These are phyloP conservation scores for Bryoglossum gracile DNA, from an alignment of 495 filamentous ascomycete species.

Conservation along the genomic window DNA sequence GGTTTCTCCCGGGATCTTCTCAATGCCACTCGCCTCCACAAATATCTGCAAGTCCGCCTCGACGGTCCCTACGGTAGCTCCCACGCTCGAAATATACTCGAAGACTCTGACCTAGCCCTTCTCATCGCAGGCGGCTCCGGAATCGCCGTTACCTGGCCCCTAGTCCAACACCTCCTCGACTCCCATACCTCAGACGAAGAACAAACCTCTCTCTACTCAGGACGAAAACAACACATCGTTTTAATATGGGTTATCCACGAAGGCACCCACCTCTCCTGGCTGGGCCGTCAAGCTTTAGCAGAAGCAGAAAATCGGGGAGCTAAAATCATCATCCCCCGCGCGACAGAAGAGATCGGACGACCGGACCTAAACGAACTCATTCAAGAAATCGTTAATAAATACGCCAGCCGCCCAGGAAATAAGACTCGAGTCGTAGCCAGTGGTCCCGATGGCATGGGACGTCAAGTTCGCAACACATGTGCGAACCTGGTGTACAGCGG, in stretches of 20 bases:
- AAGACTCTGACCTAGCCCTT: slow-evolving; percentile 35
- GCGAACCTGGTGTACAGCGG: slow-evolving; percentile 36
- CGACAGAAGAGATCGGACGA: slow-evolving; percentile 43
- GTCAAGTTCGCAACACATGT: slow-evolving; percentile 45
- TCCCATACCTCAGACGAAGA: slow-evolving; percentile 4
- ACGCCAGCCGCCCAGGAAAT: slow-evolving; percentile 6
- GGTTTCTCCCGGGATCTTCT: slow-evolving; percentile 52
- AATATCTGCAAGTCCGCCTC: slow-evolving; percentile 31
- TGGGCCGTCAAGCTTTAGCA: slow-evolving; percentile 37
- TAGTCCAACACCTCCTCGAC: slow-evolving; percentile 36
- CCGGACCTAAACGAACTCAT: slow-evolving; percentile 41
- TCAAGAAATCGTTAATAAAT: slow-evolving; percentile 23
- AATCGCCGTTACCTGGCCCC: slow-evolving; percentile 51
- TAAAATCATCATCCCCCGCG: slow-evolving; percentile 41
- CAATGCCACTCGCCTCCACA: slow-evolving; percentile 35
- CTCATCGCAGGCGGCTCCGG: slow-evolving; percentile 56
- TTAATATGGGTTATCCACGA: slow-evolving; percentile 54
- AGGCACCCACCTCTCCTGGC: slow-evolving; percentile 41
- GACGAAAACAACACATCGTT: slow-evolving; percentile 33
- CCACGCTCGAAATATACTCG: slow-evolving; percentile 36
- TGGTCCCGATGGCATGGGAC: slow-evolving; percentile 47
- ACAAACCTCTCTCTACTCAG: slow-evolving; percentile 7
- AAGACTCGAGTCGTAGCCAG: slow-evolving; percentile 43
- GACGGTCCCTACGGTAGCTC: slow-evolving; percentile 55
- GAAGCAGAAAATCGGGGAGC: slow-evolving; percentile 39